These are phyloP conservation scores for Draba incana DNA, from an alignment of 345 rosid species.

Conservation along the genomic window DNA sequence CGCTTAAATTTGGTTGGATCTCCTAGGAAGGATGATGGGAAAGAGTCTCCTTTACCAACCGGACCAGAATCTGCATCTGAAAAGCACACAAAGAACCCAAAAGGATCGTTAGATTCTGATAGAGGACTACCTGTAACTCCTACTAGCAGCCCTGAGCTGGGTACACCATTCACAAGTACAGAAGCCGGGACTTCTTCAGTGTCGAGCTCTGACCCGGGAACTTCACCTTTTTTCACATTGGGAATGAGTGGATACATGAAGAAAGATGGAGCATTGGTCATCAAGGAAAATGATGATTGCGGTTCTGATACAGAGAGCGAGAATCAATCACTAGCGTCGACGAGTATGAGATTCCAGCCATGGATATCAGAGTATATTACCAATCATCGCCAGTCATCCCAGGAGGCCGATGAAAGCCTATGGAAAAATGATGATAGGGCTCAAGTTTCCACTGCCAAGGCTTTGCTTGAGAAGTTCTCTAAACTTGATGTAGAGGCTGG, in stretches of 20 bases:
- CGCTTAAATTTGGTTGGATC: constrained; percentile 92
- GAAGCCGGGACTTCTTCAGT: constrained; percentile 96
- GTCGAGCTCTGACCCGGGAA: constrained; percentile 92
- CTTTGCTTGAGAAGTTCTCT: constrained; percentile 66
- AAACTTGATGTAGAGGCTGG: constrained; percentile 62
- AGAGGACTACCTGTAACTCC: constrained; percentile 86
- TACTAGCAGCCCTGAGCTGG: constrained; percentile 91
- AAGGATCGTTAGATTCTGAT: constrained; percentile 53
- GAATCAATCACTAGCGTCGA: constrained; percentile 68
- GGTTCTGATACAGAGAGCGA: constrained; percentile 87
- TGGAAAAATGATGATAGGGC: constrained; percentile 50
- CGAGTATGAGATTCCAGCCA: constrained; percentile 85
- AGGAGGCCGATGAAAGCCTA: constrained; percentile 52
- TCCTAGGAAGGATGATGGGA: constrained; percentile 57
- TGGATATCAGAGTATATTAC: constrained; percentile 72
- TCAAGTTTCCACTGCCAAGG: constrained; percentile 56
- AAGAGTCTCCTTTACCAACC: constrained; percentile 45
- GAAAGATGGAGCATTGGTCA: constrained; percentile 62
- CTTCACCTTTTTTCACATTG: constrained; percentile 76
- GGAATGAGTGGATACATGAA: constrained; percentile 64
- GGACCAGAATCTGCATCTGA: constrained; percentile 56
- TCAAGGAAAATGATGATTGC: constrained; percentile 66
- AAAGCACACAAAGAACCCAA: constrained; percentile 47
- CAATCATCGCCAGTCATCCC: constrained; percentile 57
- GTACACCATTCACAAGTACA: constrained; percentile 94